Evolutionary conservation across 768 basidiomycete genomes (phyloP).

Genomic region (Boletus rubropictus): DNA sequence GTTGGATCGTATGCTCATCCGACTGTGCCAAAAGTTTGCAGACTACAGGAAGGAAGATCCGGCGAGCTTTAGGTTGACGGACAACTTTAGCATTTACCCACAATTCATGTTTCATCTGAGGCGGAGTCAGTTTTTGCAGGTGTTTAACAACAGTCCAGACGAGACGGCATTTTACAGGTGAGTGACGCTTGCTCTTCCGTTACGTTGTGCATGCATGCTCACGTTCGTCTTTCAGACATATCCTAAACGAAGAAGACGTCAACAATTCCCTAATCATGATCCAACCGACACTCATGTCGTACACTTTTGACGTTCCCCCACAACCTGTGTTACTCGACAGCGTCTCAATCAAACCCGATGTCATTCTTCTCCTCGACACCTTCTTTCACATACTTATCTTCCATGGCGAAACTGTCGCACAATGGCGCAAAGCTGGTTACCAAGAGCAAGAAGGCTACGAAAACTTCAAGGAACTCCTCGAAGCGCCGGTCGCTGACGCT

Average conservation of each 20-base stretch:
- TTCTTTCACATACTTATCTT: slow-evolving; percentile 99
- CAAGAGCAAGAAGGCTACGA: slow-evolving; percentile 99
- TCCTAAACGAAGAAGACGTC: slow-evolving; percentile 94
- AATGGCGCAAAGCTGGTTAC: slow-evolving; percentile 97
- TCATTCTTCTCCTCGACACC: slow-evolving; percentile 93
- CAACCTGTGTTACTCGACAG: slow-evolving; percentile 96
- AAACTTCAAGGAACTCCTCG: slow-evolving; percentile 93
- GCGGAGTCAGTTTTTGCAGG: slow-evolving; percentile 96
- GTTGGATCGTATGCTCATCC: slow-evolving; percentile 98
- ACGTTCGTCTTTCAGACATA: slow-evolving; percentile 53
- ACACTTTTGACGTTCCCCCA: slow-evolving; percentile 85
- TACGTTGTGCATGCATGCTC: not conserved
- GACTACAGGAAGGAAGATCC: slow-evolving; percentile 99
- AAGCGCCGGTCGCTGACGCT: slow-evolving; percentile 82
- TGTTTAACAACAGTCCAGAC: slow-evolving; percentile 99
- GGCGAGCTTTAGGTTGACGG: slow-evolving; percentile 82
- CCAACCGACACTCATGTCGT: slow-evolving; percentile 98
- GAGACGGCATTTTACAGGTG: slow-evolving; percentile 98
- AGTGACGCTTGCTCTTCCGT: slow-evolving; percentile 16
- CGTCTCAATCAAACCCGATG: slow-evolving; percentile 95
- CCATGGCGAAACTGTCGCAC: slow-evolving; percentile 95
- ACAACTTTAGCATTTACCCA: slow-evolving; percentile 98
- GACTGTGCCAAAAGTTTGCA: slow-evolving; percentile 98
- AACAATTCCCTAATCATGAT: slow-evolving; percentile 99
- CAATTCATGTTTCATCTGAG: slow-evolving; percentile 99